A percentile compares a stretch with the other conserved stretches of the same genome.
Evolutionary conservation across 331 rosid genomes (phyloP).

Genomic region (Acacia pycnantha): DNA sequence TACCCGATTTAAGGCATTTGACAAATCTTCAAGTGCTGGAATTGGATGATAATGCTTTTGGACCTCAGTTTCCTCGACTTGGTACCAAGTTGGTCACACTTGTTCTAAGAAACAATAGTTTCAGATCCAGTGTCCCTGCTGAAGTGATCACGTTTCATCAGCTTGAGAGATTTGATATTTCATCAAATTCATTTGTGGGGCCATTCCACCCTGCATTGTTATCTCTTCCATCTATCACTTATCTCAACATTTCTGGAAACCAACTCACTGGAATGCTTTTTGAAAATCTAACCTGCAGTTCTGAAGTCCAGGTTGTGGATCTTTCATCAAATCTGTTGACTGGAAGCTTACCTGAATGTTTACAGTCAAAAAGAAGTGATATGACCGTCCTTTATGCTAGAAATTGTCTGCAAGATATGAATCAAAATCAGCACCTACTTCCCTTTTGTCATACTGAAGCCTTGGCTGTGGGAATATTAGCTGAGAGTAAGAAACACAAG

Average conservation of each 20-base stretch:
- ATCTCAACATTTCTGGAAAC: conserved; percentile 74
- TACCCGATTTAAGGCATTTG: conserved; percentile 79
- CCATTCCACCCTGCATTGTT: conserved; percentile 62
- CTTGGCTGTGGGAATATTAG: conserved; percentile 80
- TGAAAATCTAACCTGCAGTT: conserved; percentile 66
- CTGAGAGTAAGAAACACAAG: conserved; percentile 52
- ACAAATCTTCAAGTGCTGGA: conserved; percentile 87
- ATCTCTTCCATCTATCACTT: conserved; percentile 70
- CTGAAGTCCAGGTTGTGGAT: conserved; percentile 63
- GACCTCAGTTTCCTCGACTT: conserved; percentile 79
- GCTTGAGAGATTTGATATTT: conserved; percentile 63
- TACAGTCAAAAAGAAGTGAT: conserved; percentile 41
- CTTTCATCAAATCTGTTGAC: conserved; percentile 81
- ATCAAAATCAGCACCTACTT: conserved; percentile 55
- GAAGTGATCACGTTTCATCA: conserved; percentile 61
- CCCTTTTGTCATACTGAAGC: conserved; percentile 82
- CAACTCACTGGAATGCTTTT: conserved; percentile 77
- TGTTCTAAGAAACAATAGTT: conserved; percentile 65
- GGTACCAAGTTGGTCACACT: conserved; percentile 73
- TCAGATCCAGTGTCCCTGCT: conserved; percentile 71
- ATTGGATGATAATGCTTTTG: conserved; percentile 74
- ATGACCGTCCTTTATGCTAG: conserved; percentile 46
- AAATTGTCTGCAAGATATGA: conserved; percentile 61
- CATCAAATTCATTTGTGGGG: conserved; percentile 73
- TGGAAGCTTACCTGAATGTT: conserved; percentile 73